Evolutionary conservation across 139 green algal species (phyloP), one percentile per base, ranked within the genome.

Genomic region (Coccomyxa sp.): DNA sequence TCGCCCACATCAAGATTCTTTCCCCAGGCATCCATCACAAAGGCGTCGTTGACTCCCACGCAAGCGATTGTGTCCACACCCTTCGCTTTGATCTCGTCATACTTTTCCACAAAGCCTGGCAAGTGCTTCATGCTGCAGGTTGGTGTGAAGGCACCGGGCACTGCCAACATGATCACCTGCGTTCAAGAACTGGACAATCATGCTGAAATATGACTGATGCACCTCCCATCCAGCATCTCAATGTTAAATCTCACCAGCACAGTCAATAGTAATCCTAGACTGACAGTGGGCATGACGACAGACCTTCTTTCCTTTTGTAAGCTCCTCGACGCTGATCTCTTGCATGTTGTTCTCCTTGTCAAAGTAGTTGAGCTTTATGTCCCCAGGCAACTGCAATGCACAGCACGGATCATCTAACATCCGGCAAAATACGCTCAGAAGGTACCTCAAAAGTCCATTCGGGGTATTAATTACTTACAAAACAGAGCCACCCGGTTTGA

Each of bases 21-120:
- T 81, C 91, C 93, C 96, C 96, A 99, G 1, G 96, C 96, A 35
- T 95, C 88, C 93, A 97, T 96, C 14, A 99, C 96, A 83, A 99
- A 99, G 5, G 95, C 90, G 82, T 99, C 95, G 74, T 99, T 99
- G 6, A 99, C 96, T 24, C 89, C 89, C 22, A 99, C 84, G 84
- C 96, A 99, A 8, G 88, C 93, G 72, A 99, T 96, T 29, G 88
- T 93, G 85, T 98, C 93, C 34, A 98, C 91, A 31, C 96, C 96
- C 81, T 95, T 95, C 10, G 77, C 77, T 55, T 95, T 96, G 54
- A 99, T 85, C 78, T 99, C 91, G 39, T 98, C 95, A 16, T 93
- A 93, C 70, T 94, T 94, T 38, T 98, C 90, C 39, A 98, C 87
- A 78, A 98, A 98, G 68, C 93, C 92, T 12, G 94, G 94, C 64